Evolutionary conservation across 345 rosid species (phyloP).

Genomic region (Boechera divaricarpa): DNA sequence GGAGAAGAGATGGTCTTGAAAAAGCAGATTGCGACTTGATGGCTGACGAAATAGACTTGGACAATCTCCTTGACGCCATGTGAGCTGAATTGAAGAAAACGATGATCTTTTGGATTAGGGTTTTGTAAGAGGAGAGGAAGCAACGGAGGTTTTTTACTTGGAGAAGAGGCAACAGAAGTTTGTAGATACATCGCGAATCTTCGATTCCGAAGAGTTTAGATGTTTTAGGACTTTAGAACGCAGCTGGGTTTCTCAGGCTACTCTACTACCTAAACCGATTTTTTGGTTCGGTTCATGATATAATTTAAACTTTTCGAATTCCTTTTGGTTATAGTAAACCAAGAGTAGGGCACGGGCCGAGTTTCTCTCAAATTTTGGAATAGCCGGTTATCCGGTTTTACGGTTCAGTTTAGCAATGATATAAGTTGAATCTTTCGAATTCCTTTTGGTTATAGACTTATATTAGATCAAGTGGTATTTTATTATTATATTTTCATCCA

Average conservation of each 20-base stretch:
- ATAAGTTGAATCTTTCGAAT: too few relatives aligned
- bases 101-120: background rate
- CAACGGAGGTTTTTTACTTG: background rate
- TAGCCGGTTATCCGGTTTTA: too few relatives aligned
- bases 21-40: background rate
- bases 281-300: background rate
- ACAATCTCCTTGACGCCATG: conserved; percentile 39
- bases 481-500: too few relatives aligned
- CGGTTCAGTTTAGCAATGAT: too few relatives aligned
- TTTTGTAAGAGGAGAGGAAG: background rate
- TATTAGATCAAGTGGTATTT: too few relatives aligned
- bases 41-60: conserved; percentile 13
- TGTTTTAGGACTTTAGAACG: too few relatives aligned
- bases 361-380: too few relatives aligned
- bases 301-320: background rate
- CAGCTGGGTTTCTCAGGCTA: background rate
- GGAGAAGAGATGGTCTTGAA: conserved; percentile 1
- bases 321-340: background rate
- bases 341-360: too few relatives aligned
- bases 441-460: too few relatives aligned
- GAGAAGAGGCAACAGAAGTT: conserved; percentile 37
- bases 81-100: background rate
- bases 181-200: background rate
- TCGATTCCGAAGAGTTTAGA: background rate
- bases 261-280: too few relatives aligned